These are phyloP conservation scores for Phialophora verrucosa DNA, from an alignment of 2,329 filamentous ascomycete species.

Conservation along the genomic window DNA sequence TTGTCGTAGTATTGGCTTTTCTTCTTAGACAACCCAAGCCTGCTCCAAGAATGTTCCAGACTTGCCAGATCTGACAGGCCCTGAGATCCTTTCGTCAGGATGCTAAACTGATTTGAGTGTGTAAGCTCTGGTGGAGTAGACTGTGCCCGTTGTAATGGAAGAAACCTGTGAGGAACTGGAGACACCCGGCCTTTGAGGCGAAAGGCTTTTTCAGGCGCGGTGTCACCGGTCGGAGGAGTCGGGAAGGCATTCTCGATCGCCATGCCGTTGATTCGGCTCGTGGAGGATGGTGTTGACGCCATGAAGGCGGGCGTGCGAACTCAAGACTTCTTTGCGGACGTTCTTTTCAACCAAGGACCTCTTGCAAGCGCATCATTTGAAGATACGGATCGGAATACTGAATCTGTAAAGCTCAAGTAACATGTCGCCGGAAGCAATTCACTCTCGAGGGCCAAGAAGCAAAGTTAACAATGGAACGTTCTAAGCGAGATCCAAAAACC, in stretches of 20 bases:
- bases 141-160: conserved; percentile 30
- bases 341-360: background rate
- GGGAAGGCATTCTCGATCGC: conserved; percentile 39
- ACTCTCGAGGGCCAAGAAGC: conserved; percentile 3
- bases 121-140: conserved; percentile 39
- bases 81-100: conserved; percentile 25
- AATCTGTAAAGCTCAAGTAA: conserved; percentile 5
- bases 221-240: conserved; percentile 32
- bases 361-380: conserved; percentile 7
- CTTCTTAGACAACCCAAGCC: conserved; percentile 40
- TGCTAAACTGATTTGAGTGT: conserved; percentile 31
- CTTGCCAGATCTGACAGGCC: conserved; percentile 34
- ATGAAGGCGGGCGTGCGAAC: conserved; percentile 1
- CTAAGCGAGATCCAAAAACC: conserved; percentile 33
- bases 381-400: conserved; percentile 11
- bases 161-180: conserved; percentile 28
- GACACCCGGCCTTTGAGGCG: conserved; percentile 31
- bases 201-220: conserved; percentile 15
- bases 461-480: conserved; percentile 29
- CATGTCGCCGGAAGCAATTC: conserved; percentile 15
- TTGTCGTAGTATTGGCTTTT: conserved; percentile 51
- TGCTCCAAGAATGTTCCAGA: conserved; percentile 36
- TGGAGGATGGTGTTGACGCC: conserved; percentile 31
- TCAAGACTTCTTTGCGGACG: background rate
- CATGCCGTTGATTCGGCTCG: conserved; percentile 32